Conservation (phyloP, 2,329 filamentous ascomycete genomes). For the Ascochyta fabae region DNA sequence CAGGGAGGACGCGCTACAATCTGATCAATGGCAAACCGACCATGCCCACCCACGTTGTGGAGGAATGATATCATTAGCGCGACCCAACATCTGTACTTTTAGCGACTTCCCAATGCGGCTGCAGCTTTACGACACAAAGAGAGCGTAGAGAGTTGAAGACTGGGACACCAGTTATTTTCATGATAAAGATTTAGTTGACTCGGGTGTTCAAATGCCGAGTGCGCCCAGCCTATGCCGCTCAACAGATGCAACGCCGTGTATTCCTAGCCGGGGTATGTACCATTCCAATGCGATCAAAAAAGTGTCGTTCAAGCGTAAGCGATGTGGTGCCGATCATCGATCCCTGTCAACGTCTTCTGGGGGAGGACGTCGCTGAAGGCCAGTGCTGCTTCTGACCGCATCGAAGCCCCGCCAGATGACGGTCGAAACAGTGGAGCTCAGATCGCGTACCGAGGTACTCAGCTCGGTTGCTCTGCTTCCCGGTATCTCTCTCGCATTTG, state of each 20-base stretch:
- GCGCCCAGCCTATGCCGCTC: slow-evolving; percentile 12
- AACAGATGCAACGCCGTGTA: slow-evolving; percentile 15
- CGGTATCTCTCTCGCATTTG: slow-evolving; percentile 26
- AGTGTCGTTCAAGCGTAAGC: slow-evolving; percentile 3
- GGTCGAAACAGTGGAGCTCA: slow-evolving; percentile 43
- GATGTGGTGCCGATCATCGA: slow-evolving; percentile 26
- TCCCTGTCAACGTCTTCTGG: slow-evolving; percentile 45
- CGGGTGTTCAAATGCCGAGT: neutral
- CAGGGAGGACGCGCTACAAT: slow-evolving; percentile 6
- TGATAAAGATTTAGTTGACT: slow-evolving; percentile 1
- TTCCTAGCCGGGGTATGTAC: slow-evolving; percentile 12
- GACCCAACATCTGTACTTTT: neutral
- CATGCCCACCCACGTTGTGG: slow-evolving; percentile 3
- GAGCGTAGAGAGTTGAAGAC: neutral
- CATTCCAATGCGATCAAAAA: slow-evolving; percentile 10
- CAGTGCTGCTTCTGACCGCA: slow-evolving; percentile 38
- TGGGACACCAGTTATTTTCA: neutral
- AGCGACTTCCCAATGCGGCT: slow-evolving; percentile 5
- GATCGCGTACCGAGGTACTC: slow-evolving; percentile 36
- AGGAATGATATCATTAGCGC: slow-evolving; percentile 13
- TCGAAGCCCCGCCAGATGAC: slow-evolving; percentile 47
- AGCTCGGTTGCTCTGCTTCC: slow-evolving; percentile 22
- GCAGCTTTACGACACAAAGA: slow-evolving; percentile 11
- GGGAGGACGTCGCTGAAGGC: slow-evolving; percentile 37
- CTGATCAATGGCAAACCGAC: neutral